Conservation (phyloP, 768 basidiomycete species). For the Terana coerulea region DNA sequence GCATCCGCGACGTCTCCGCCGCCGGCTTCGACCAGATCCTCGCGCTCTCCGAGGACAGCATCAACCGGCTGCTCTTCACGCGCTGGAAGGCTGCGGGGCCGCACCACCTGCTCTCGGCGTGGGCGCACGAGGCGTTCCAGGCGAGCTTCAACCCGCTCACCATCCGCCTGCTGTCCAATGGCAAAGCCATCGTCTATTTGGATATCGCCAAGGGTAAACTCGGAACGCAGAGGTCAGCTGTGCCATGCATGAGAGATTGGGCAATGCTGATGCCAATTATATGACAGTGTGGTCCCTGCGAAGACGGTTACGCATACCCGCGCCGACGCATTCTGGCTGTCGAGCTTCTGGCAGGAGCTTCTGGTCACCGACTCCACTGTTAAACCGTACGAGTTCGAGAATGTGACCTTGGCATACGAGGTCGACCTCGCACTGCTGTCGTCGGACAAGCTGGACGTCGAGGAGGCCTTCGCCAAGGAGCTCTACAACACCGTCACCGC, state of each 20-base stretch:
- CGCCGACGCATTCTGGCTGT: neutral
- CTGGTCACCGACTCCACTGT: neutral
- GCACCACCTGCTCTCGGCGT: conserved; percentile 5
- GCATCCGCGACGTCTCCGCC: neutral
- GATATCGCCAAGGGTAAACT: conserved; percentile 7
- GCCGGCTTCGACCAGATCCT: conserved; percentile 13
- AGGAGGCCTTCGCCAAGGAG: neutral
- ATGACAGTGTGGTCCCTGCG: too few relatives aligned
- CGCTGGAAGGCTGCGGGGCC: conserved; percentile 6
- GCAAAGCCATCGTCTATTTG: conserved; percentile 16
- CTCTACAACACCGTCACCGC: neutral
- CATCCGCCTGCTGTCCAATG: conserved; percentile 14
- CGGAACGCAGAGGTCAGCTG: conserved; percentile 2
- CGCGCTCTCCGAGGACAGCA: conserved; percentile 13
- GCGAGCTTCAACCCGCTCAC: conserved; percentile 11
- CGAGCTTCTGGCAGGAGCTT: neutral
- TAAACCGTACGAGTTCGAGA: neutral
- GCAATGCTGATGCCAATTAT: neutral
- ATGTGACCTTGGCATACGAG: conserved; percentile 19
- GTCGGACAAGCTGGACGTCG: conserved; percentile 6
- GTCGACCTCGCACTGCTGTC: conserved; percentile 18
- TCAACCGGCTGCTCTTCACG: conserved; percentile 11
- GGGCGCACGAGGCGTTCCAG: conserved; percentile 9
- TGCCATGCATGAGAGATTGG: neutral
- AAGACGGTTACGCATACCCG: neutral